Conservation (phyloP, 2,329 filamentous ascomycete genomes). For the Leptographium wingfieldii region DNA sequence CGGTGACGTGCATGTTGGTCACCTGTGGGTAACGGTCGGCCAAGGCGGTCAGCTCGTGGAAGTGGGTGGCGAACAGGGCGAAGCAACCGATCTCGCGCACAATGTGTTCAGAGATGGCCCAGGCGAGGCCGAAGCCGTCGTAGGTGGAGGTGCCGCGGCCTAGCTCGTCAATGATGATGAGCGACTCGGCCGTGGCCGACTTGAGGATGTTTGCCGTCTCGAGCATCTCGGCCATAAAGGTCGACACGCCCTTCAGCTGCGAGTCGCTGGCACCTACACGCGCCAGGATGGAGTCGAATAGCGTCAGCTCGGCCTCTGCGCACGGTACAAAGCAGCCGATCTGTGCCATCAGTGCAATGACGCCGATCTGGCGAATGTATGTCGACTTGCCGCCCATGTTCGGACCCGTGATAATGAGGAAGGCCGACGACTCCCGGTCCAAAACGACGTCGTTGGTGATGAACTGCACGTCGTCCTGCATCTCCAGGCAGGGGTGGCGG, state of each 20-base stretch:
- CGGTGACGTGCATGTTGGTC: slow-evolving; percentile 87
- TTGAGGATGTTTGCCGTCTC: slow-evolving; percentile 98
- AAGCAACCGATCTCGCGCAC: slow-evolving; percentile 90
- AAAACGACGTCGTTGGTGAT: slow-evolving; percentile 95
- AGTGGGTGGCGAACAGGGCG: slow-evolving; percentile 93
- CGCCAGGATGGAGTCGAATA: slow-evolving; percentile 94
- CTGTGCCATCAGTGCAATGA: slow-evolving; percentile 95
- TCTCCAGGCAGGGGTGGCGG: slow-evolving; percentile 93
- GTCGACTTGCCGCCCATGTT: slow-evolving; percentile 99
- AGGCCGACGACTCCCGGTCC: slow-evolving; percentile 65
- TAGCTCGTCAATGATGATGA: slow-evolving; percentile 98
- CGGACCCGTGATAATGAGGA: slow-evolving; percentile 91
- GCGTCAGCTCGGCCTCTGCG: slow-evolving; percentile 75
- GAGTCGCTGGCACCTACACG: slow-evolving; percentile 93
- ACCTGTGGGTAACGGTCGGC: slow-evolving; percentile 80
- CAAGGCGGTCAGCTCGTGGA: slow-evolving; percentile 91
- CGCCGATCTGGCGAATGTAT: slow-evolving; percentile 93
- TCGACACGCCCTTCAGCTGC: slow-evolving; percentile 93
- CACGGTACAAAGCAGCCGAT: slow-evolving; percentile 95
- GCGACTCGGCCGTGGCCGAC: slow-evolving; percentile 82
- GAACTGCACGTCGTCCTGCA: slow-evolving; percentile 97
- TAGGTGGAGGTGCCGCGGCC: slow-evolving; percentile 96
- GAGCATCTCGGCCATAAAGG: slow-evolving; percentile 99
- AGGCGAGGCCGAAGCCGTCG: slow-evolving; percentile 95
- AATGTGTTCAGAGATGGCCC: slow-evolving; percentile 98